phyloP scores from a whole-genome alignment of 2,329 filamentous ascomycete genomes.

The Mycocentrospora acerina region DNA sequence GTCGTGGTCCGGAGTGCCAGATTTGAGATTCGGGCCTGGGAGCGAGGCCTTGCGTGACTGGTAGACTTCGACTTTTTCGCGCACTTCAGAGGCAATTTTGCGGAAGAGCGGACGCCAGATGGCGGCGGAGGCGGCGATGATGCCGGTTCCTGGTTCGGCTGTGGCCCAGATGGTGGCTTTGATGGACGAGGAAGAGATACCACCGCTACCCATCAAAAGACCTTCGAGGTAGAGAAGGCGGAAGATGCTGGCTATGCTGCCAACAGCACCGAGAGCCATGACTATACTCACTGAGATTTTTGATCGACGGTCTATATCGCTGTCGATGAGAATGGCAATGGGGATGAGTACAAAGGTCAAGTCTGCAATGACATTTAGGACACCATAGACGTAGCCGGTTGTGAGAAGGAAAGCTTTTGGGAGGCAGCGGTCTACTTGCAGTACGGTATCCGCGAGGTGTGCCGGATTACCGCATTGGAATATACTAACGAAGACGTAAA shows the following conservation, averaged over 20 bases:
- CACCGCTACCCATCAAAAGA: constrained; percentile 13
- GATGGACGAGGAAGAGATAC: constrained; percentile 30
- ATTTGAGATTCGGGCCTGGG: constrained; percentile 2
- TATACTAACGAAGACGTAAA: constrained; percentile 31
- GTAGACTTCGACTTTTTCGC: constrained; percentile 16
- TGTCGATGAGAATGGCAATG: constrained; percentile 37
- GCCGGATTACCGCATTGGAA: constrained; percentile 35
- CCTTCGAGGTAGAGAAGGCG: constrained; percentile 36
- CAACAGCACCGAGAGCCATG: constrained; percentile 46
- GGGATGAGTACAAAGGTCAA: constrained; percentile 40
- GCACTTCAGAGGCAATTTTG: constrained; percentile 23
- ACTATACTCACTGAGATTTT: constrained; percentile 50
- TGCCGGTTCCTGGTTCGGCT: constrained; percentile 53
- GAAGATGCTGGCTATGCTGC: constrained; percentile 34
- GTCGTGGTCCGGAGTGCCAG: constrained; percentile 9
- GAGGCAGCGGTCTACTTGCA: constrained; percentile 23
- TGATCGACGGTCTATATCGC: constrained; percentile 47
- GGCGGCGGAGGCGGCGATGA: constrained; percentile 52
- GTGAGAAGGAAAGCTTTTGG: constrained; percentile 22
- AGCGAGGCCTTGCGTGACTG: constrained; percentile 12
- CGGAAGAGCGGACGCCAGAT: constrained; percentile 50
- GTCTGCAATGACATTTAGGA: constrained; percentile 35
- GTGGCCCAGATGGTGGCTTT: constrained; percentile 50
- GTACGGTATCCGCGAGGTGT: constrained; percentile 23
- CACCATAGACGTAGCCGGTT: constrained; percentile 35